Percentiles rank a stretch among this genome's conserved stretches.
These are phyloP conservation scores for Xylariaceae sp. DNA, from an alignment of 2,329 filamentous ascomycete species.

Conservation along the genomic window DNA sequence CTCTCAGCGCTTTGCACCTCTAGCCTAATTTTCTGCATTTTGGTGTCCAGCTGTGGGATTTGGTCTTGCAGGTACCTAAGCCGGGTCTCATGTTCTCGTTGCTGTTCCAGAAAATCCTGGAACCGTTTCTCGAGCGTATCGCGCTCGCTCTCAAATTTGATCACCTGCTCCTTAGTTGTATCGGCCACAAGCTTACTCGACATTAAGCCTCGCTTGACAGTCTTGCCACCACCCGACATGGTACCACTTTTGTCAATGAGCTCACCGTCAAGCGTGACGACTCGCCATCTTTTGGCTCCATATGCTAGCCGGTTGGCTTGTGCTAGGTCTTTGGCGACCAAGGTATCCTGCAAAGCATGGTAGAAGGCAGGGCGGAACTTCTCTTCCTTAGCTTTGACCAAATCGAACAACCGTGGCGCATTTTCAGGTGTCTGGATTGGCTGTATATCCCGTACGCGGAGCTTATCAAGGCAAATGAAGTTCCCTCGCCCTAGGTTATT, in stretches of 20 bases:
- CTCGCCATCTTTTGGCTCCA: slow-evolving; percentile 87
- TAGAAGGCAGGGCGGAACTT: slow-evolving; percentile 89
- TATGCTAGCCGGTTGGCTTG: slow-evolving; percentile 98
- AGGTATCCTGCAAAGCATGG: slow-evolving; percentile 88
- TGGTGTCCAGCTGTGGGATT: slow-evolving; percentile 81
- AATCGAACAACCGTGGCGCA: slow-evolving; percentile 86
- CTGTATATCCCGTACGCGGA: slow-evolving; percentile 72
- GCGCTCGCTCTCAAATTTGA: slow-evolving; percentile 80
- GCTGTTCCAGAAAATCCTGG: slow-evolving; percentile 77
- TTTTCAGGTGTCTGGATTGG: slow-evolving; percentile 84
- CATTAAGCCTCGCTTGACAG: slow-evolving; percentile 90
- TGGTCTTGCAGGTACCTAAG: slow-evolving; percentile 70
- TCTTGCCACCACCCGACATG: slow-evolving; percentile 94
- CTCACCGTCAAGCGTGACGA: slow-evolving; percentile 91
- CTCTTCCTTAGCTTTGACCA: slow-evolving; percentile 84
- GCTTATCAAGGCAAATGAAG: slow-evolving; percentile 90
- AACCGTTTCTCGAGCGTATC: slow-evolving; percentile 81
- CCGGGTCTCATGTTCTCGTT: slow-evolving; percentile 70
- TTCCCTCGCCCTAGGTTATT: slow-evolving; percentile 95
- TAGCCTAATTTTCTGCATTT: slow-evolving; percentile 83
- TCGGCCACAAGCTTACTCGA: slow-evolving; percentile 91
- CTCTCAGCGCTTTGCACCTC: slow-evolving; percentile 83
- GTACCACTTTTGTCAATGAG: slow-evolving; percentile 97
- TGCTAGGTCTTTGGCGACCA: slow-evolving; percentile 88
- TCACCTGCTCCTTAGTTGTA: slow-evolving; percentile 80